Evolutionary conservation across 2,329 filamentous ascomycete species (phyloP), one percentile per base, ranked within the genome.

Genomic region (Cryphonectria radicalis): DNA sequence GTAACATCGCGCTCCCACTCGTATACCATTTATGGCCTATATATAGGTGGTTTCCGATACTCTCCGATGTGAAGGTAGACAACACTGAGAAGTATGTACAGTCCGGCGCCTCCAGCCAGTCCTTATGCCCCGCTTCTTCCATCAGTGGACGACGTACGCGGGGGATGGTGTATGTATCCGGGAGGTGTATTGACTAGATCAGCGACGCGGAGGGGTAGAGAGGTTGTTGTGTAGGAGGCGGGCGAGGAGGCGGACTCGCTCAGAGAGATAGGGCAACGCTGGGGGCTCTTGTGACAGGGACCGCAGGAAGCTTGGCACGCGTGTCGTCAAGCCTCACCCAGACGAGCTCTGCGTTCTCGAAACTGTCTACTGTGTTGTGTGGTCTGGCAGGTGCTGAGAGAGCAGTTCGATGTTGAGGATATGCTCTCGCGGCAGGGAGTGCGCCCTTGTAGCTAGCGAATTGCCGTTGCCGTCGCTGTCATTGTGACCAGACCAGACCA

Each of bases 191-290:
- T 37, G 8, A 62, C 59, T 8, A 40, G 59, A 10, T 62, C 59
- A 11, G 59, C 59, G 17, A 62, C 59, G 32, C 57, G 57, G 57
- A 60, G 57, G 14, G 25, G n/a, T 37, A 22, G 32, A 13, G 14
- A 32, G 28, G n/a, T n/a, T n/a, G 35, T 7, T 14, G 10, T 42
- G 13, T 42, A 10, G 59, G 14, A 60, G 35, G 25, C 57, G 17
- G 57, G 10, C 17, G 57, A 60, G 25, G 57, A 32, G 7, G 25
- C 7, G 3, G 57, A 28, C 6, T 25, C 28, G 57, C 67, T 64
- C 50, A 70, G 32, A 22, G 28, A 1, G 46, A 66, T 11, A 22
- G 57, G 76, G 81, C 0, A 85, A 74, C 0, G 77, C 78, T 59
- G 80, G 79, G 0, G 76, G 82, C 32, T 78, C 42, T 35, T 37